These are phyloP conservation scores for Dactylellina drechsleri DNA, from an alignment of 2,329 filamentous ascomycete species.

Conservation along the genomic window DNA sequence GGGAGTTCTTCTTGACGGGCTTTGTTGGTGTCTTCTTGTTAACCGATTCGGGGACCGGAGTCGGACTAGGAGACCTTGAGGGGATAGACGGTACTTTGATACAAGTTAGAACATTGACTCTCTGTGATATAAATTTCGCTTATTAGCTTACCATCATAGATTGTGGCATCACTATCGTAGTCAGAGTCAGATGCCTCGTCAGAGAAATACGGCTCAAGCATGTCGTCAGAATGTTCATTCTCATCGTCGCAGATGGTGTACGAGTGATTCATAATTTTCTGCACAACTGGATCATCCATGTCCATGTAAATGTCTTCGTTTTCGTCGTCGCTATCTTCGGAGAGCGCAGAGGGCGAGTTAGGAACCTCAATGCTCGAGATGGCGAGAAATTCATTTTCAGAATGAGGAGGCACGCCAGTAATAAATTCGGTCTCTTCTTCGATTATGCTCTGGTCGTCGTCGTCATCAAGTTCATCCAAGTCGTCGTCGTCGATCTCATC, in stretches of 20 bases:
- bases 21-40: slow-evolving; percentile 51
- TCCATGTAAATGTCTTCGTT: slow-evolving; percentile 53
- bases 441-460: slow-evolving; percentile 47
- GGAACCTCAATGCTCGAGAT: slow-evolving; percentile 16
- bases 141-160: slow-evolving; percentile 42
- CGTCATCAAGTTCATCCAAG: slow-evolving; percentile 40
- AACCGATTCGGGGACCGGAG: slow-evolving; percentile 40
- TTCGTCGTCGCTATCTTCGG: slow-evolving; percentile 47
- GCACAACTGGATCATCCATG: slow-evolving; percentile 49
- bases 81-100: slow-evolving; percentile 39
- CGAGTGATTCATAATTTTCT: slow-evolving; percentile 53
- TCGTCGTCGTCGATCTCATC: slow-evolving; percentile 49
- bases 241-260: slow-evolving; percentile 48
- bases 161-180: slow-evolving; percentile 50
- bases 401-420: slow-evolving; percentile 36
- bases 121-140: neutral
- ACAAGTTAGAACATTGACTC: slow-evolving; percentile 27
- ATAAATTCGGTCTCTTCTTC: slow-evolving; percentile 53
- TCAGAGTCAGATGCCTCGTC: slow-evolving; percentile 49
- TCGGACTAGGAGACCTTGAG: slow-evolving; percentile 47
- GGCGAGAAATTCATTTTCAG: slow-evolving; percentile 22
- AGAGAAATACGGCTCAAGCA: slow-evolving; percentile 50
- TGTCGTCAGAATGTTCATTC: slow-evolving; percentile 50
- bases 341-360: slow-evolving; percentile 44
- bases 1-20: slow-evolving; percentile 20